phyloP scores from a whole-genome alignment of 2,329 filamentous ascomycete species.

The Rugonectria rugulosa region DNA sequence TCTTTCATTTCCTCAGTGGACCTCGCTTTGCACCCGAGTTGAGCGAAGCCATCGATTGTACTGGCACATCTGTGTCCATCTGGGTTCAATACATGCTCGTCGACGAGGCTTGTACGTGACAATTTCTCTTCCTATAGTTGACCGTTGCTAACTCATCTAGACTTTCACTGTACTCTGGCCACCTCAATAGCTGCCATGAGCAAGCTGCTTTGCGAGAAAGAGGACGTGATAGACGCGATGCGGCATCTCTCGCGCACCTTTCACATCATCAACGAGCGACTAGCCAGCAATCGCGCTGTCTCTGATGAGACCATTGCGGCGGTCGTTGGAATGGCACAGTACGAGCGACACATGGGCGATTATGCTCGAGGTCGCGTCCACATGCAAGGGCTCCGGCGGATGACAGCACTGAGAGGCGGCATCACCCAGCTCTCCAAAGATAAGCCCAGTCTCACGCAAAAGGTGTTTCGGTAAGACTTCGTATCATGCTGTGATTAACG shows the following conservation, averaged over 20 bases:
- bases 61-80: conserved; percentile 1
- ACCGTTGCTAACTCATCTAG: not conserved
- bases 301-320: conserved; percentile 19
- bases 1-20: conserved; percentile 15
- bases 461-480: conserved; percentile 14
- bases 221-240: conserved; percentile 3
- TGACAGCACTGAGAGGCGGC: conserved; percentile 19
- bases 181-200: conserved; percentile 9
- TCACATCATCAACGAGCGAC: conserved; percentile 17
- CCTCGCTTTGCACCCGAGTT: conserved; percentile 14
- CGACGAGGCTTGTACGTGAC: conserved; percentile 23
- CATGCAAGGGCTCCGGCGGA: conserved; percentile 16
- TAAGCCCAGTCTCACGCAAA: conserved; percentile 7
- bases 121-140: not conserved
- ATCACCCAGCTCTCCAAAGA: conserved; percentile 7
- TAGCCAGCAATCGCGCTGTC: conserved; percentile 6
- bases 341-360: conserved; percentile 13
- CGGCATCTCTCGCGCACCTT: conserved; percentile 16
- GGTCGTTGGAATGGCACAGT: conserved; percentile 16
- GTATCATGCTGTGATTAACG: not conserved
- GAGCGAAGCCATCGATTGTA: not conserved
- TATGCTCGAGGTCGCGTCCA: conserved; percentile 17
- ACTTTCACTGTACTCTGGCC: conserved; percentile 22
- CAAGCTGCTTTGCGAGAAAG: not conserved
- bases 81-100: conserved; percentile 22